These are phyloP conservation scores for Aspergillus campestris DNA, from an alignment of 495 filamentous ascomycete species.

Conservation along the genomic window DNA sequence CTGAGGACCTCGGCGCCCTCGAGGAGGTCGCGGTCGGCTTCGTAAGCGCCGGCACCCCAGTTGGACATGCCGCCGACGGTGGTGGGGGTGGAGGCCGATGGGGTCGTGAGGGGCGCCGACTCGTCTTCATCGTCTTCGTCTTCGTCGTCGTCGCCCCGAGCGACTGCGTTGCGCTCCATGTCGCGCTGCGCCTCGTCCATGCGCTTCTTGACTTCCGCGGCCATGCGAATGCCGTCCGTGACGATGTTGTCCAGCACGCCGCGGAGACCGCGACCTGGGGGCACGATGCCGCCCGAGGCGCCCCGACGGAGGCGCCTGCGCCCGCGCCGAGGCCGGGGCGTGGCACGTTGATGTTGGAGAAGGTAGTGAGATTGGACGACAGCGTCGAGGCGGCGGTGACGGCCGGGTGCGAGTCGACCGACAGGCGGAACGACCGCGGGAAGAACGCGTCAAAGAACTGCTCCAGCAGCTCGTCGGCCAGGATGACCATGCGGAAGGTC, in stretches of 20 bases:
- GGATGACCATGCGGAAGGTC: constrained; percentile 96
- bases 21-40: constrained; percentile 51
- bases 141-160: constrained; percentile 69
- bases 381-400: constrained; percentile 50
- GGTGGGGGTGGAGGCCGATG: constrained; percentile 10
- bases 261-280: constrained; percentile 66
- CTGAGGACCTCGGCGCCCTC: constrained; percentile 40
- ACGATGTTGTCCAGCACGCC: constrained; percentile 96
- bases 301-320: constrained; percentile 34
- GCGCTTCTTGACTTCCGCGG: constrained; percentile 75
- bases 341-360: constrained; percentile 54
- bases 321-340: constrained; percentile 30
- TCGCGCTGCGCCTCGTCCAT: constrained; percentile 91
- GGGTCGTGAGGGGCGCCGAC: constrained; percentile 14
- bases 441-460: constrained; percentile 88
- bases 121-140: constrained; percentile 64
- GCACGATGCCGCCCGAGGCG: constrained; percentile 44
- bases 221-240: constrained; percentile 91
- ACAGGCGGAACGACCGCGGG: constrained; percentile 61
- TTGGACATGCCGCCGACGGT: constrained; percentile 37
- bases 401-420: constrained; percentile 36
- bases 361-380: constrained; percentile 71
- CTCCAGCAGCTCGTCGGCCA: constrained; percentile 91
- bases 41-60: constrained; percentile 41
- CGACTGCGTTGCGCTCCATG: constrained; percentile 67